A percentile compares a stretch with the other conserved stretches of the same genome.
phyloP scores from a whole-genome alignment of 345 rosid genomes.

The Angophora floribunda region DNA sequence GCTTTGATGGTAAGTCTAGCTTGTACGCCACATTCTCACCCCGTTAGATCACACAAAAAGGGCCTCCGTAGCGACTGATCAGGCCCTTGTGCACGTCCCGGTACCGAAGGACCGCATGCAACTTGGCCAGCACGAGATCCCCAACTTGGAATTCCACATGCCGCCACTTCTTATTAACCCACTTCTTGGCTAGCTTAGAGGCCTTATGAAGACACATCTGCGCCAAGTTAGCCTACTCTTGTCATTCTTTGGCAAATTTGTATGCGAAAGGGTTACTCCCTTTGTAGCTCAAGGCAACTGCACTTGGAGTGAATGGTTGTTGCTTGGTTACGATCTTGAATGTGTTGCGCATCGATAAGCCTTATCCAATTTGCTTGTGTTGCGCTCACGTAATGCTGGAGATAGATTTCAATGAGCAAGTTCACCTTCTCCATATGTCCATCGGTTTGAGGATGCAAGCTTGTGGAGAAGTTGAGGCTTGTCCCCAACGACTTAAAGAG shows the following conservation, averaged over 20 bases:
- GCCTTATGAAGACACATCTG: no score
- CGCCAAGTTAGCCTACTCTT: no score
- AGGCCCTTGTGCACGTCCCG: no score
- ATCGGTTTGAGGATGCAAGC: background rate
- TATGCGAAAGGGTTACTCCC: background rate
- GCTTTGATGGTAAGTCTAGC: no score
- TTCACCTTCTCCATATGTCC: no score
- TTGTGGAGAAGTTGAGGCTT: background rate
- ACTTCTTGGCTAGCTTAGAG: background rate
- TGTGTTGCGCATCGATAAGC: no score
- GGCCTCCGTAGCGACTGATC: no score
- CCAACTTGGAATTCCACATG: no score
- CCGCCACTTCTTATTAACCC: background rate
- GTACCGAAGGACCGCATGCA: no score
- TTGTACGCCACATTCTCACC: no score
- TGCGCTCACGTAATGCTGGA: background rate
- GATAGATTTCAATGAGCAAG: background rate
- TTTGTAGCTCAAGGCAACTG: no score
- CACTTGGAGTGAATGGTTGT: background rate
- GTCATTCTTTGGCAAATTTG: background rate
- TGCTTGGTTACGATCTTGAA: background rate
- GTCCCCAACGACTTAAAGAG: background rate
- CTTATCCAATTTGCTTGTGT: background rate
- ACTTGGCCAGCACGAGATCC: background rate
- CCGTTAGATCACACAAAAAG: no score